Evolutionary conservation across 108 stramenopile species (phyloP).

Genomic region (Nitzschia palea): DNA sequence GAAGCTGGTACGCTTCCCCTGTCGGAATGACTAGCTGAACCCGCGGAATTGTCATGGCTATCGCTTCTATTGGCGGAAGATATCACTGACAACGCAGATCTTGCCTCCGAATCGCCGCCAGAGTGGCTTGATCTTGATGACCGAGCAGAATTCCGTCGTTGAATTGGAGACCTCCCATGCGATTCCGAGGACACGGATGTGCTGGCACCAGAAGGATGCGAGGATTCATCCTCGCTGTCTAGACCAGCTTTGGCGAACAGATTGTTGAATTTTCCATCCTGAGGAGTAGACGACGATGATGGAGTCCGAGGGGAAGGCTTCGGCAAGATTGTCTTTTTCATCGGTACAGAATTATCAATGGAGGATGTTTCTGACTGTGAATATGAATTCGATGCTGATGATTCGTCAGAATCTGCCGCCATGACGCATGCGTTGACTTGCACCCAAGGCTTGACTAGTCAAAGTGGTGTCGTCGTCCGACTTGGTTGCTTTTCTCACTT

Average conservation of each 20-base stretch:
- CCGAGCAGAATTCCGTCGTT: no score
- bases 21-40: background rate
- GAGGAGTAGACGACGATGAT: background rate
- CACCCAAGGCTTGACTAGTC: no score
- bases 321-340: background rate
- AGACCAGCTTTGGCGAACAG: slow-evolving; percentile 8
- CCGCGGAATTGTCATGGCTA: no score
- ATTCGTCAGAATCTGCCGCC: slow-evolving; percentile 14
- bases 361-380: background rate
- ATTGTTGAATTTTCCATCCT: slow-evolving; percentile 4
- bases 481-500: no score
- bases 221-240: slow-evolving; percentile 7
- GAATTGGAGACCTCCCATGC: no score
- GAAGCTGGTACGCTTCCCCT: background rate
- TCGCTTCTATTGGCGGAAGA: no score
- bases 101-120: background rate
- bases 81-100: no score
- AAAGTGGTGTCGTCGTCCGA: no score
- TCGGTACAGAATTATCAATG: background rate
- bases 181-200: slow-evolving; percentile 11
- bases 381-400: background rate
- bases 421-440: slow-evolving; percentile 1
- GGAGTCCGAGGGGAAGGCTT: background rate
- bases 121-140: background rate
- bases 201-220: slow-evolving; percentile 9